Percentiles rank a stretch among this genome's conserved stretches.
phyloP scores from a whole-genome alignment of 352 stramenopile genomes.

The Phytophthora citrophthora region DNA sequence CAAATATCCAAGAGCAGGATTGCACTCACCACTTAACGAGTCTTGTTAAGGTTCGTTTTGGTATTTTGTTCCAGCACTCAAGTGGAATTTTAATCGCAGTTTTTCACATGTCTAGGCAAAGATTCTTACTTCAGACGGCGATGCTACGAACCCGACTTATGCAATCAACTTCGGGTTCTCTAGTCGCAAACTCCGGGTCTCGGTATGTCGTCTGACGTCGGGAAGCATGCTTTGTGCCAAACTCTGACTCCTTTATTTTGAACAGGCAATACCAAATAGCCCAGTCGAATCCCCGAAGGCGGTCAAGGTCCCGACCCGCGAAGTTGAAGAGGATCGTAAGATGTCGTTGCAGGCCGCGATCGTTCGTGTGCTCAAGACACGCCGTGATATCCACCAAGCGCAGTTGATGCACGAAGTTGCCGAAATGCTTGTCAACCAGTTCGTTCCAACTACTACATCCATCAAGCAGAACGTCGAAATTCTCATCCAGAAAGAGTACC shows the following conservation, averaged over 20 bases:
- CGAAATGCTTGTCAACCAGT: conserved; percentile 78
- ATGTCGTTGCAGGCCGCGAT: conserved; percentile 88
- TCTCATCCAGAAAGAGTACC: conserved; percentile 86
- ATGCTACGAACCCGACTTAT: conserved; percentile 39
- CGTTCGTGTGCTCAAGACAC: conserved; percentile 84
- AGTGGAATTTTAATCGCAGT: background rate
- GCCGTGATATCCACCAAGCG: conserved; percentile 70
- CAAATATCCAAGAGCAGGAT: conserved; percentile 68
- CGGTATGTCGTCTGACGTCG: conserved; percentile 31
- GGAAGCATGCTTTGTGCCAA: background rate
- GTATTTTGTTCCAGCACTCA: background rate
- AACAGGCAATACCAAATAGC: conserved; percentile 58
- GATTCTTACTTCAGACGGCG: conserved; percentile 37
- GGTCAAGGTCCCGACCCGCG: conserved; percentile 52
- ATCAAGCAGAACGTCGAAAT: conserved; percentile 87
- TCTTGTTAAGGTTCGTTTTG: conserved; percentile 69
- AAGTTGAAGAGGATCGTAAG: conserved; percentile 89
- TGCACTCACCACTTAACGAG: conserved; percentile 69
- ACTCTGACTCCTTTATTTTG: conserved; percentile 1
- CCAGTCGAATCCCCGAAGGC: conserved; percentile 76
- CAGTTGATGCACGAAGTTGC: conserved; percentile 73
- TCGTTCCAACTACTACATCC: conserved; percentile 60
- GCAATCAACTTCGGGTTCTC: conserved; percentile 54
- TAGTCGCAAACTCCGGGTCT: conserved; percentile 58
- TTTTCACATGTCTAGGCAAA: conserved; percentile 38